Evolutionary conservation across 2,329 filamentous ascomycete genomes (phyloP), one percentile per base, ranked within the genome.

Genomic region (Cladosporium cucumerinum): DNA sequence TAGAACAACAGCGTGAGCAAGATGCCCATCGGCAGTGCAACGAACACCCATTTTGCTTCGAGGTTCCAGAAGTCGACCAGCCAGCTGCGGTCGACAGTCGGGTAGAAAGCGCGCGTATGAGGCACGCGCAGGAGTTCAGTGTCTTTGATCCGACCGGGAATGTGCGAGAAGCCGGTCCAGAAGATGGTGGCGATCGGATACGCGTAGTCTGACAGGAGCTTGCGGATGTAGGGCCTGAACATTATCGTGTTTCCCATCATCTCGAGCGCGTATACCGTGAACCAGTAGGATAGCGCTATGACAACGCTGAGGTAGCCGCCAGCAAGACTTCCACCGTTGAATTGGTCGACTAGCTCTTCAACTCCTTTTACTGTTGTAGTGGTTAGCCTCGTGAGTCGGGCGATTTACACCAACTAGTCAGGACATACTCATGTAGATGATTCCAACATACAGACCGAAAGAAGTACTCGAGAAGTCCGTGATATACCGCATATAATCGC

Each of bases 401-500:
- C n/a, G 2, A 5, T 2, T n/a, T n/a, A 14, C 18, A 0, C 2
- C 34, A 1, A 0, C 2, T 46, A 1, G 43, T 25, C 4, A 12
- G 4, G 21, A 62, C 71, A 62, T 65, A 81, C 76, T 63, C 69
- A 84, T 80, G 64, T 86, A 85, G 55, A 85, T 84, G 60, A 85
- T 84, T 12, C 82, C 83, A 7, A 85, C 82, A 70, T 86, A 85
- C 69, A 83, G 78, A 55, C 82, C 82, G 64, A 86, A 86, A 0
- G 79, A 77, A 65, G 85, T 80, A 61, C 80, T 82, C 0, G 82
- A 84, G 66, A 86, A 86, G 64, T 85, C 82, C 2, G 84, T 86
- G 32, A 86, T 82, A 68, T 85, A 85, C 6, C 83, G 80, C 83
- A 86, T 85, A 69, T 85, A 85, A 69, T 86, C 82, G 70, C 83